Evolutionary conservation across 805 yeast genomes (phyloP).

Genomic region (Pichia manshurica): DNA sequence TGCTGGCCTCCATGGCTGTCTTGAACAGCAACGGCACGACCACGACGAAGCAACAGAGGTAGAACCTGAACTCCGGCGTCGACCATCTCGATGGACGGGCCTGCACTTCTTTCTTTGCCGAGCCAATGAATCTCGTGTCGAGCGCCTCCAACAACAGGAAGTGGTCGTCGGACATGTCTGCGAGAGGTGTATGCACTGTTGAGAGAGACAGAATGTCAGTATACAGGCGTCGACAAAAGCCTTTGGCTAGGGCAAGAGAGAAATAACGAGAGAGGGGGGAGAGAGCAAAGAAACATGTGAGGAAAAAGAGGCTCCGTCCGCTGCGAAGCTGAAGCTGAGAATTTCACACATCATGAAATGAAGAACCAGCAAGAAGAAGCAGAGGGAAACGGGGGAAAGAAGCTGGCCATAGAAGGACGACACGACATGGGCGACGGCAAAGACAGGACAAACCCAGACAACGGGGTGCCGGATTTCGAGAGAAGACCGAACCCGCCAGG

Average conservation of each 20-base stretch:
- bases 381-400: no score
- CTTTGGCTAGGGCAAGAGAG: no score
- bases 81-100: constrained; percentile 56
- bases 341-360: no score
- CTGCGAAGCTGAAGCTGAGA: no score
- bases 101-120: constrained; percentile 30
- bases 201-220: no score
- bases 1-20: constrained; percentile 77
- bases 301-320: no score
- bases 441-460: neutral
- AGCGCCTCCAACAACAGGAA: constrained; percentile 41
- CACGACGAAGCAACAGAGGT: constrained; percentile 54
- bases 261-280: no score
- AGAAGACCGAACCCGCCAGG: constrained; percentile 73
- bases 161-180: constrained; percentile 15
- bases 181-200: no score
- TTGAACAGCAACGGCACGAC: constrained; percentile 79
- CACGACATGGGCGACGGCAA: neutral
- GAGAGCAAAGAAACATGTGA: no score
- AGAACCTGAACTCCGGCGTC: constrained; percentile 68
- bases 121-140: constrained; percentile 45
- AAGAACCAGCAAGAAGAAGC: no score
- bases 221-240: neutral
- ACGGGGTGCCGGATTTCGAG: constrained; percentile 31
- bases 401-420: neutral